A percentile compares a stretch with the other conserved stretches of the same genome.
These are phyloP conservation scores for Ceratobasidium theobromae DNA, from an alignment of 1,284 basidiomycete species.

Conservation along the genomic window DNA sequence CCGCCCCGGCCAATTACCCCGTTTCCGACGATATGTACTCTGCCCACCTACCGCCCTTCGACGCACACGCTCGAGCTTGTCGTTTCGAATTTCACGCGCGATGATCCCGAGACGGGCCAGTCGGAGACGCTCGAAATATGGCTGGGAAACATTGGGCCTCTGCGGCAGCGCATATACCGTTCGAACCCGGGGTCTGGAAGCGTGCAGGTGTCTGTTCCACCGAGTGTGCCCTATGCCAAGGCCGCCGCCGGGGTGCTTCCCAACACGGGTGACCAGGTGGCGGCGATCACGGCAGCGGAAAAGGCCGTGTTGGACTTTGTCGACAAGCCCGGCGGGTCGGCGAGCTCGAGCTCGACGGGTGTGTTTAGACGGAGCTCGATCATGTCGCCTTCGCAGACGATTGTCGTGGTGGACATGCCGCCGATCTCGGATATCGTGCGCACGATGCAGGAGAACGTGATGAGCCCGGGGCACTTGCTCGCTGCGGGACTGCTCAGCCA, in stretches of 20 bases:
- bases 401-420: conserved; percentile 78
- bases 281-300: neutral
- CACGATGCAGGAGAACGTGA: conserved; percentile 33
- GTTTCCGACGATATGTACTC: conserved; percentile 81
- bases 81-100: conserved; percentile 81
- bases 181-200: conserved; percentile 43
- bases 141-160: conserved; percentile 83
- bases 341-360: conserved; percentile 21
- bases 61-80: conserved; percentile 79
- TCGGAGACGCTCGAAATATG: conserved; percentile 76
- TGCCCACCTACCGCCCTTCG: conserved; percentile 70
- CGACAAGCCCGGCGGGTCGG: conserved; percentile 14
- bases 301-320: conserved; percentile 15
- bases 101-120: conserved; percentile 58
- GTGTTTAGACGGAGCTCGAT: conserved; percentile 23
- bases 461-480: conserved; percentile 25
- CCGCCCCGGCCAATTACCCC: conserved; percentile 82
- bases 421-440: conserved; percentile 42
- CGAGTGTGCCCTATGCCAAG: conserved; percentile 23
- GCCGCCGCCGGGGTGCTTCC: conserved; percentile 13
- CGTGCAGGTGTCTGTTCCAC: conserved; percentile 8
- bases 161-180: conserved; percentile 69
- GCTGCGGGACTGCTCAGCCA: conserved; percentile 25
- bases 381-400: conserved; percentile 59
- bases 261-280: conserved; percentile 4